Evolutionary conservation across 495 filamentous ascomycete genomes (phyloP).

Genomic region (Aspergillus cavernicola): DNA sequence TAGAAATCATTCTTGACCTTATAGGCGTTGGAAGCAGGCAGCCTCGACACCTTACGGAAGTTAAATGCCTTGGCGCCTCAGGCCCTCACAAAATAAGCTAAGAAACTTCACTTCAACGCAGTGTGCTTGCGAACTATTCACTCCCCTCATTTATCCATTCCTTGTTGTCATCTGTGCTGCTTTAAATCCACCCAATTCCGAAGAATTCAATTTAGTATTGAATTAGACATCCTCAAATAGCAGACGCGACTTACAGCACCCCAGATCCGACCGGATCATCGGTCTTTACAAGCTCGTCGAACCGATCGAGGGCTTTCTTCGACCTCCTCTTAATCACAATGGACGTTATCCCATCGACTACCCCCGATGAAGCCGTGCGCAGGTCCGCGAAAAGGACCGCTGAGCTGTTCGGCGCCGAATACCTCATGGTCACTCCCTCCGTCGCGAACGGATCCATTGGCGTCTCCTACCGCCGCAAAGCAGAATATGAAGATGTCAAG

Average conservation of each 20-base stretch:
- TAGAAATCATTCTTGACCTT: too few species aligned
- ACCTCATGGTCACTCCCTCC: constrained; percentile 49
- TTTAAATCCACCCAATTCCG: too few species aligned
- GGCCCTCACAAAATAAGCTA: too few species aligned
- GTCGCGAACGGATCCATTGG: constrained; percentile 44
- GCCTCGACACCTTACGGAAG: too few species aligned
- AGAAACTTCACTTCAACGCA: too few species aligned
- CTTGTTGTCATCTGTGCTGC: neutral
- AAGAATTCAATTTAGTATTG: too few species aligned
- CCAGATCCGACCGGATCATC: neutral
- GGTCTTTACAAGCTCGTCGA: neutral
- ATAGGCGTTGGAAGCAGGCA: too few species aligned
- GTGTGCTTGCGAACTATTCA: too few species aligned
- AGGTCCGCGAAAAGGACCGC: constrained; percentile 66
- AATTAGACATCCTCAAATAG: neutral
- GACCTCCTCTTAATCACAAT: constrained; percentile 13
- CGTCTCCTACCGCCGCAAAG: constrained; percentile 58
- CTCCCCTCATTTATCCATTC: too few species aligned
- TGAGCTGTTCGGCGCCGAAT: constrained; percentile 58
- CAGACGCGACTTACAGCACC: neutral
- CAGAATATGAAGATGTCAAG: constrained; percentile 78
- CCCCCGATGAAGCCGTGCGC: constrained; percentile 46
- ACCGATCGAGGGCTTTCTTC: neutral
- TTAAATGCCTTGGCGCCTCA: too few species aligned
- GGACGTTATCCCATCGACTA: constrained; percentile 32